Percentiles rank a stretch among this genome's conserved stretches.
phyloP scores from a whole-genome alignment of 2,329 filamentous ascomycete species.

The Diatrype stigma region DNA sequence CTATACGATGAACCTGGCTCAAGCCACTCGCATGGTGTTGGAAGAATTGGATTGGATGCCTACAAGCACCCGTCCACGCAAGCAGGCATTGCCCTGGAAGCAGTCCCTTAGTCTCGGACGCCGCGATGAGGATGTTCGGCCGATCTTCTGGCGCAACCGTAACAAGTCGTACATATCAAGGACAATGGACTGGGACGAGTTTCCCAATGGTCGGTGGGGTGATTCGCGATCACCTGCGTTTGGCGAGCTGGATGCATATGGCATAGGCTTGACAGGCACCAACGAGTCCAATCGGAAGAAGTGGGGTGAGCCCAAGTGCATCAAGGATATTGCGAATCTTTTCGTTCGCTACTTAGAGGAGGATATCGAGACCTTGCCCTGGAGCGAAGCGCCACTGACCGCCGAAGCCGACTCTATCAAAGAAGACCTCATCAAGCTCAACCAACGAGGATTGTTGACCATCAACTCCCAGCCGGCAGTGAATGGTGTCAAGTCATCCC shows the following conservation, averaged over 20 bases:
- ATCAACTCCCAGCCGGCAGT: slow-evolving; percentile 98
- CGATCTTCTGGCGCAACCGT: slow-evolving; percentile 97
- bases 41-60: slow-evolving; percentile 84
- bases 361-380: slow-evolving; percentile 77
- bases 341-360: slow-evolving; percentile 84
- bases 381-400: slow-evolving; percentile 88
- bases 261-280: slow-evolving; percentile 86
- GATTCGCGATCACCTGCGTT: slow-evolving; percentile 95
- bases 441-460: slow-evolving; percentile 81
- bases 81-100: slow-evolving; percentile 93
- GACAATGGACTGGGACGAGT: slow-evolving; percentile 98
- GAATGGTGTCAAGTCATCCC: slow-evolving; percentile 81
- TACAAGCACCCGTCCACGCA: slow-evolving; percentile 69
- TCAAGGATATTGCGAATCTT: slow-evolving; percentile 76
- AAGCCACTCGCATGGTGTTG: slow-evolving; percentile 88
- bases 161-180: slow-evolving; percentile 93
- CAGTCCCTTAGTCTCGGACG: slow-evolving; percentile 87
- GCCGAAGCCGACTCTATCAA: slow-evolving; percentile 77
- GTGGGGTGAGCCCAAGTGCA: slow-evolving; percentile 79
- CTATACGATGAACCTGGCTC: slow-evolving; percentile 98
- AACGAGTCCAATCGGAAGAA: slow-evolving; percentile 95
- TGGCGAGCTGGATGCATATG: slow-evolving; percentile 90
- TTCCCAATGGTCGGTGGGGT: slow-evolving; percentile 97
- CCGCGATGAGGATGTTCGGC: slow-evolving; percentile 89
- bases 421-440: slow-evolving; percentile 72